Evolutionary conservation across 768 basidiomycete species (phyloP), one percentile per base, ranked within the genome.

Genomic region (Pleurotus platypus): DNA sequence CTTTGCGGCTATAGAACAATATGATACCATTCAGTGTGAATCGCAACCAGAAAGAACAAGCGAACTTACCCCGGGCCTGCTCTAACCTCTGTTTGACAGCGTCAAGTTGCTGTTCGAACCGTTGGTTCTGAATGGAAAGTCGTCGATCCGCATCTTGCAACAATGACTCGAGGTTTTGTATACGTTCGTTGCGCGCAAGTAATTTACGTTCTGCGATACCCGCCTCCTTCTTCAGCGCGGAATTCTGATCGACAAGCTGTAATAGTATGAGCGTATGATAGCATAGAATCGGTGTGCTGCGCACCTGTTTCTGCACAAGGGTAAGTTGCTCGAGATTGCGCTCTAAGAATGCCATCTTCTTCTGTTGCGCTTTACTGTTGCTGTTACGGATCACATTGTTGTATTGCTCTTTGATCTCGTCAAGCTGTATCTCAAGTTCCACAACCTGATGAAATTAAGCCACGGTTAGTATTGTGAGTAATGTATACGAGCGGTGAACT

Each of bases 341-440:
- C 69, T 98, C 94, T 55, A 99, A 73, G 83, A 98, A 97, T 11
- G 94, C 92, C 90, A 98, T 95, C 83, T 98, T 98, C 84, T 96
- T 95, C 75, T 96, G 93, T 64, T 99, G 97, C 5, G 96, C 93
- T 71, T 96, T 95, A 72, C 90, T 94, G 72, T 98, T 98, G 76
- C 94, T 95, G 70, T 97, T 97, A 61, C 93, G 89, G 65, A 97
- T 94, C 58, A 98, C 93, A 68, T 95, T 96, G 77, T 94, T 96
- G 74, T 99, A 99, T 68, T 98, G 95, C 73, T 99, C 97, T 71
- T 92, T 92, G 71, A 97, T 94, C 69, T 99, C 97, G 66, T 98
- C 97, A 35, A 99, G 78, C 70, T 98, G 95, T 62, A 99, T 98
- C 72, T 99, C 97, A 26, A 99, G 86, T 73, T 98, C 97, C 53